Conservation (phyloP, 2,329 filamentous ascomycete genomes). For the Colletotrichum tropicale region DNA sequence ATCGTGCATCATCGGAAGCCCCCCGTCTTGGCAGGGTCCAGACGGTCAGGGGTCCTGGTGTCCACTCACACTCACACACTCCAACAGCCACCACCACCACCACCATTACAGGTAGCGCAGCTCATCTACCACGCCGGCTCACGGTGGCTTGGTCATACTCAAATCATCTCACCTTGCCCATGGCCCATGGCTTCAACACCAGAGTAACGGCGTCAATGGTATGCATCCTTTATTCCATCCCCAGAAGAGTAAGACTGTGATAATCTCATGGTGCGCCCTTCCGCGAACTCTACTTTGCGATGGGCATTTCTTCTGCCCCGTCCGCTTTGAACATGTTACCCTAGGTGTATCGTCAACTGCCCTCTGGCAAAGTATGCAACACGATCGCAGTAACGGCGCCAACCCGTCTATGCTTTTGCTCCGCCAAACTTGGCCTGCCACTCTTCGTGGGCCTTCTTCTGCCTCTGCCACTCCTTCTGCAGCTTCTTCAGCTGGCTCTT, state of each 20-base stretch:
- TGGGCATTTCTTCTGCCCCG: too few species aligned
- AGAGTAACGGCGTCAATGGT: neutral
- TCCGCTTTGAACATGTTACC: neutral
- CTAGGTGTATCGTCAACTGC: neutral
- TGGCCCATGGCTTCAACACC: neutral
- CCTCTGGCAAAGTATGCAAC: neutral
- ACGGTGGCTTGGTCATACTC: neutral
- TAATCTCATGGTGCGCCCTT: neutral
- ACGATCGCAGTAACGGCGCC: neutral
- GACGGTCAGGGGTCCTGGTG: neutral
- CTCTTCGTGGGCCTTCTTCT: conserved; percentile 83
- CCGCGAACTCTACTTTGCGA: neutral
- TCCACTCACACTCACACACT: neutral
- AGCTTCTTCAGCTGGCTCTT: conserved; percentile 84
- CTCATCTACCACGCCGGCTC: neutral
- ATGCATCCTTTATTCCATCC: neutral
- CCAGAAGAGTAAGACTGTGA: neutral
- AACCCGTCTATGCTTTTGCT: conserved; percentile 1
- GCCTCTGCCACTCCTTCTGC: conserved; percentile 86
- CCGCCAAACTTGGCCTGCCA: conserved; percentile 33
- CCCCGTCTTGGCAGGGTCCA: conserved; percentile 19
- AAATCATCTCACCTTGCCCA: neutral
- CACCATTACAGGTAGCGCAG: neutral
- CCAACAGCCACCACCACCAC: neutral
- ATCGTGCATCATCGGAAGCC: conserved; percentile 1